Percentiles rank a stretch among this genome's conserved stretches.
Conservation (phyloP, 495 filamentous ascomycete genomes). For the Chaetomium cochliodes region DNA sequence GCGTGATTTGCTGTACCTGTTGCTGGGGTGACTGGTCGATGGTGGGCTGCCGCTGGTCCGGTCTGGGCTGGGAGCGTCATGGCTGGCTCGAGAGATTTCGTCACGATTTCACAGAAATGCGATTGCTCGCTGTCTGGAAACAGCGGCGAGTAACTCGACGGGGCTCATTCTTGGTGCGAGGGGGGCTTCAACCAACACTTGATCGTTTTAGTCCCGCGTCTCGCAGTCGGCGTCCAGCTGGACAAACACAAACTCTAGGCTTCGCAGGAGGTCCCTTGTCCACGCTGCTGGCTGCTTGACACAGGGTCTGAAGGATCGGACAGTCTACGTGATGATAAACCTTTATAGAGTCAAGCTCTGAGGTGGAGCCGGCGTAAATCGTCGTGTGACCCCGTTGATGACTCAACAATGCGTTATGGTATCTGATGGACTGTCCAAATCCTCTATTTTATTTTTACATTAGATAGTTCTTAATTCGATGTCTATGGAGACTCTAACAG, state of each 20-base stretch:
- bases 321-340: slow-evolving; percentile 88
- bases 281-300: slow-evolving; percentile 35
- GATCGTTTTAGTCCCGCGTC: slow-evolving; percentile 30
- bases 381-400: slow-evolving; percentile 53
- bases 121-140: slow-evolving; percentile 68
- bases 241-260: slow-evolving; percentile 46
- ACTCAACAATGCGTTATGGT: slow-evolving; percentile 73
- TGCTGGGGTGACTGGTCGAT: slow-evolving; percentile 39
- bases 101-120: slow-evolving; percentile 96
- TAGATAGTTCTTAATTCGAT: slow-evolving; percentile 12
- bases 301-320: slow-evolving; percentile 22
- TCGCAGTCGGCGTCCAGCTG: slow-evolving; percentile 29
- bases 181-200: slow-evolving; percentile 50
- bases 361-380: slow-evolving; percentile 59
- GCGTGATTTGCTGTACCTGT: slow-evolving; percentile 39
- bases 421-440: slow-evolving; percentile 75
- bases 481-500: not conserved
- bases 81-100: slow-evolving; percentile 63
- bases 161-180: slow-evolving; percentile 99
- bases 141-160: slow-evolving; percentile 92
- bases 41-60: slow-evolving; percentile 42
- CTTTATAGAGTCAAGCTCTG: slow-evolving; percentile 99
- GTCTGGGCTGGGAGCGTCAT: slow-evolving; percentile 42
- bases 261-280: slow-evolving; percentile 46
- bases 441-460: slow-evolving; percentile 17